Conservation (phyloP, 2,329 filamentous ascomycete species). For the Trichoderma sp. region DNA sequence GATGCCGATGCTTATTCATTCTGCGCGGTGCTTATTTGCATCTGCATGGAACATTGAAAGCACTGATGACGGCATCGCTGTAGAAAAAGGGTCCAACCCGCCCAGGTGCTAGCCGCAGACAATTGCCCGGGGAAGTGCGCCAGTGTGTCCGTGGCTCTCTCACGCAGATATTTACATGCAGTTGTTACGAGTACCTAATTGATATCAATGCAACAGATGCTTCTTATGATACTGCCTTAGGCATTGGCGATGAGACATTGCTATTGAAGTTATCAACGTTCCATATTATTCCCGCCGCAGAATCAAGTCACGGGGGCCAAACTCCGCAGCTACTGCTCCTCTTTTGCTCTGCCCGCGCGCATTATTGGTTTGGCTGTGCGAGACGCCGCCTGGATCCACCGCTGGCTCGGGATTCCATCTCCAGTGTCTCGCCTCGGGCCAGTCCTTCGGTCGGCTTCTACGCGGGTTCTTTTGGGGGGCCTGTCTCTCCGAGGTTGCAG, state of each 20-base stretch:
- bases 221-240: not conserved
- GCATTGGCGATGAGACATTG: too few species aligned
- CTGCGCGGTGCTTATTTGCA: not conserved
- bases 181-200: not conserved
- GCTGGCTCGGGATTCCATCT: not conserved
- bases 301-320: not conserved
- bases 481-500: not conserved
- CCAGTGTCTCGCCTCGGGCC: not conserved
- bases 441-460: constrained; percentile 16
- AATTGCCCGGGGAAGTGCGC: not conserved
- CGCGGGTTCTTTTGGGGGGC: not conserved
- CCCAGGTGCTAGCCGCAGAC: not conserved
- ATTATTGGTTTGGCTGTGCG: not conserved
- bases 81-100: not conserved
- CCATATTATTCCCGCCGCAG: too few species aligned
- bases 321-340: not conserved
- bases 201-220: not conserved
- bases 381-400: constrained; percentile 4
- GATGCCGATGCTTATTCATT: not conserved
- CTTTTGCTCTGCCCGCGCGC: not conserved
- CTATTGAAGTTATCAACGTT: too few species aligned
- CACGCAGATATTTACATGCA: not conserved
- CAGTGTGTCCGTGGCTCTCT: not conserved
- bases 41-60: not conserved
- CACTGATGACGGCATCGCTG: not conserved